Conservation (phyloP, 805 yeast species). For the Kazachstania viticola region DNA sequence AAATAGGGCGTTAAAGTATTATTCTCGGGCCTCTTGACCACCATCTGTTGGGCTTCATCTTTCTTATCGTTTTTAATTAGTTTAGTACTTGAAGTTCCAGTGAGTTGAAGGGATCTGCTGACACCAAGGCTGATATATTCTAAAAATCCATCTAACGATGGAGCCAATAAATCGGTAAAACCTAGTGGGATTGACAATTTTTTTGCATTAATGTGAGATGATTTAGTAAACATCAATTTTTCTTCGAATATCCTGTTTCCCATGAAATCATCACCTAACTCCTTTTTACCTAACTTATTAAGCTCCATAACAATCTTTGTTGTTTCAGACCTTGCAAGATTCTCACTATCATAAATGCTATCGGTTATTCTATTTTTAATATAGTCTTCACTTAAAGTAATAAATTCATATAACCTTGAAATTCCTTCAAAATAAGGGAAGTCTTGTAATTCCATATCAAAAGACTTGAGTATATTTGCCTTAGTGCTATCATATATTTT, state of each 20-base stretch:
- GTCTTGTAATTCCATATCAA: conserved; percentile 29
- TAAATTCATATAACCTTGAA: conserved; percentile 55
- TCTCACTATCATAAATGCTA: conserved; percentile 56
- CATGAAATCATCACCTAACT: conserved; percentile 51
- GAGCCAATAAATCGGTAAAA: conserved; percentile 68
- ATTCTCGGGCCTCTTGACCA: not conserved
- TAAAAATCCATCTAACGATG: conserved; percentile 51
- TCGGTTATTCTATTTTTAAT: conserved; percentile 57
- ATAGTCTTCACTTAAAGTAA: conserved; percentile 52
- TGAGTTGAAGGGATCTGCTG: too few species aligned
- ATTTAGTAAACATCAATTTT: conserved; percentile 73
- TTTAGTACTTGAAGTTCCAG: conserved; percentile 23
- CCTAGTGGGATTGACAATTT: conserved; percentile 50
- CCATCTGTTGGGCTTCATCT: not conserved
- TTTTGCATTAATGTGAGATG: conserved; percentile 48
- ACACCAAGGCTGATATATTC: too few species aligned
- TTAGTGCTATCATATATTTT: conserved; percentile 53
- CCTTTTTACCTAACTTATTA: conserved; percentile 46
- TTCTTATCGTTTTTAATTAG: not conserved
- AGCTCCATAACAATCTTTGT: conserved; percentile 49
- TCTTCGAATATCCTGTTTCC: conserved; percentile 53
- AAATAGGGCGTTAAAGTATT: conserved; percentile 20
- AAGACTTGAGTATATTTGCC: conserved; percentile 37
- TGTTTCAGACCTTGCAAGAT: conserved; percentile 53
- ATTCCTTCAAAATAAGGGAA: conserved; percentile 47